Evolutionary conservation across 805 yeast species (phyloP).

Genomic region (Maudiozyma turicensis): DNA sequence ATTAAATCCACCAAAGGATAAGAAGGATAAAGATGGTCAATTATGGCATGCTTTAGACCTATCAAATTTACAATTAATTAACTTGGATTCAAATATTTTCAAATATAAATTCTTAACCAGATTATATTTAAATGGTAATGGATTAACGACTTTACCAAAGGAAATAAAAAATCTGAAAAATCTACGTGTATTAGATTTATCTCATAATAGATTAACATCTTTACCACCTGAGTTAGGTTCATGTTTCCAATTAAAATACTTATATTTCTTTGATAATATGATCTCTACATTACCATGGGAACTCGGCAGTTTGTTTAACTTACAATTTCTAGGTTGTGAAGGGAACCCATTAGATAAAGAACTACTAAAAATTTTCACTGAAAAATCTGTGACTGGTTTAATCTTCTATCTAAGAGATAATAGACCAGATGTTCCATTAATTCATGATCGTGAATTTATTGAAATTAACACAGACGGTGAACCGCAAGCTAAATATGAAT

Average conservation of each 20-base stretch:
- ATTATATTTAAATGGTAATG: constrained; percentile 79
- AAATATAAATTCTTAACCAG: constrained; percentile 78
- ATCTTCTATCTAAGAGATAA: constrained; percentile 74
- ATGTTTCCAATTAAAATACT: constrained; percentile 66
- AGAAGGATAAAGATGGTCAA: constrained; percentile 44
- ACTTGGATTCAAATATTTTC: constrained; percentile 64
- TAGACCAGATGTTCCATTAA: constrained; percentile 56
- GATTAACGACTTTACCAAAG: constrained; percentile 56
- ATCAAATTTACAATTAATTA: constrained; percentile 76
- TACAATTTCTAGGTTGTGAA: constrained; percentile 83
- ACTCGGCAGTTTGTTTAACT: constrained; percentile 75
- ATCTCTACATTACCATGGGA: constrained; percentile 68
- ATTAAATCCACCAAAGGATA: constrained; percentile 15
- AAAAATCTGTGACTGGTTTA: constrained; percentile 76
- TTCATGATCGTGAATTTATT: constrained; percentile 76
- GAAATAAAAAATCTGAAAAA: constrained; percentile 59
- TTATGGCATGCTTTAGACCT: constrained; percentile 92
- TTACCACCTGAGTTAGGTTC: constrained; percentile 83
- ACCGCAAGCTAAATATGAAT: constrained; percentile 21
- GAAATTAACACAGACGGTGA: constrained; percentile 72
- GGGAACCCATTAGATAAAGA: constrained; percentile 77
- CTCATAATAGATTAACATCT: constrained; percentile 59
- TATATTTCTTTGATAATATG: constrained; percentile 83
- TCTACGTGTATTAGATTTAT: constrained; percentile 74
- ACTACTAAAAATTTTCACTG: constrained; percentile 57